phyloP scores from a whole-genome alignment of 2,329 filamentous ascomycete genomes.

The Chaetomium globosum region DNA sequence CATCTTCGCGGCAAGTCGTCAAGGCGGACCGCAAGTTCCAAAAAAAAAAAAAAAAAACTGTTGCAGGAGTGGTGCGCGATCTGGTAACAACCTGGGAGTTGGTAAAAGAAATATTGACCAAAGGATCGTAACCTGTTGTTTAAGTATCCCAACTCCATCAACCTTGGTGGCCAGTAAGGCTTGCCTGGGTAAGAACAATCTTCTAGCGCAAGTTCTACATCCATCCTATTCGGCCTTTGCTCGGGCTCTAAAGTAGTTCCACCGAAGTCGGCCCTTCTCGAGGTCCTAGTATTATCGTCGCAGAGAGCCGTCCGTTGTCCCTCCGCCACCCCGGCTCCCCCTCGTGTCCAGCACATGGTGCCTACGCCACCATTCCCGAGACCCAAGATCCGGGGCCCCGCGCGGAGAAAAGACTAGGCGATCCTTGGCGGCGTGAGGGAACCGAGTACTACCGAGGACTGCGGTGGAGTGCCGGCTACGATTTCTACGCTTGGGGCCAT shows the following conservation, averaged over 20 bases:
- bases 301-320: not conserved
- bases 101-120: not conserved
- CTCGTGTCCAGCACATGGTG: not conserved
- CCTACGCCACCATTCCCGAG: not conserved
- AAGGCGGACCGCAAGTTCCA: too few species aligned
- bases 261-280: conserved; percentile 18
- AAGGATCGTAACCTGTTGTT: not conserved
- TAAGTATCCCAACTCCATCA: not conserved
- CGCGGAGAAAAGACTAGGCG: not conserved
- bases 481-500: not conserved
- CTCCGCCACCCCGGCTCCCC: not conserved
- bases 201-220: not conserved
- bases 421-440: not conserved
- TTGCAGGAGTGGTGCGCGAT: too few species aligned
- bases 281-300: not conserved
- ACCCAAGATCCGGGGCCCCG: conserved; percentile 12
- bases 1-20: conserved; percentile 22
- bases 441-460: conserved; percentile 7
- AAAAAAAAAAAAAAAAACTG: too few species aligned
- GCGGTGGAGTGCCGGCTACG: not conserved
- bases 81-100: too few species aligned
- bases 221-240: not conserved
- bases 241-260: conserved; percentile 15
- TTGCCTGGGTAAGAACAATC: not conserved
- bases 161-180: not conserved